These are phyloP conservation scores for Wickerhamomyces xylosicus DNA, from an alignment of 805 yeast genomes.

Conservation along the genomic window DNA sequence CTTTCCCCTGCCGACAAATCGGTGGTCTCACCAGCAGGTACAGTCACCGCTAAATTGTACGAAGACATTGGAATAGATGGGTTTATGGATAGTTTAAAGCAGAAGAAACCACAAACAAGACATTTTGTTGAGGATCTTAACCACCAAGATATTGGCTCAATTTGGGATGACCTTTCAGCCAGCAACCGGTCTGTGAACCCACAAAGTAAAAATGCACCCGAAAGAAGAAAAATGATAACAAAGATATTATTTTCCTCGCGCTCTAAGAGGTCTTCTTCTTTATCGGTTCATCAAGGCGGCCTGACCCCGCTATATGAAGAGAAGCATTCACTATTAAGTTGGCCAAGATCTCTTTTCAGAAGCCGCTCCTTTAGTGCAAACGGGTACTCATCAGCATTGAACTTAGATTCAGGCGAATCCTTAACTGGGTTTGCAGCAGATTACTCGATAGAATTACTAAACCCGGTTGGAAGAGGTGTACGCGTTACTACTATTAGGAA, in stretches of 20 bases:
- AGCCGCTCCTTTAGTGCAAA: neutral
- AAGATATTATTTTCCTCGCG: constrained; percentile 10
- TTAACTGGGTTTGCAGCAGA: constrained; percentile 13
- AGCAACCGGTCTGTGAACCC: constrained; percentile 9
- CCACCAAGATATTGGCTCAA: neutral
- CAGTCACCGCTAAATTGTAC: constrained; percentile 8
- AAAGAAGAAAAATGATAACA: constrained; percentile 9
- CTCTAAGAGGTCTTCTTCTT: constrained; percentile 1
- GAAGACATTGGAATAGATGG: neutral
- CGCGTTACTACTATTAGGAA: no score
- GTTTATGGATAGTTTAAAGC: neutral
- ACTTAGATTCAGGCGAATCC: constrained; percentile 17
- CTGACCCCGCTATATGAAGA: neutral
- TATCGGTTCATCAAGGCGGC: neutral
- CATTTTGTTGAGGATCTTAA: constrained; percentile 2
- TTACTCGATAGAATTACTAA: constrained; percentile 3
- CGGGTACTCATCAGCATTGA: constrained; percentile 1
- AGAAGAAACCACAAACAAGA: constrained; percentile 1
- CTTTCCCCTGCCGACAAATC: neutral
- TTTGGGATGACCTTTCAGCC: no score
- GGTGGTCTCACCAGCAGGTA: constrained; percentile 6
- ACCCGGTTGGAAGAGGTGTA: constrained; percentile 4
- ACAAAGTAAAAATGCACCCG: neutral
- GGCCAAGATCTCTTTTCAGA: constrained; percentile 9
- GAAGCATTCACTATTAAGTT: constrained; percentile 4